Percentiles rank a stretch among this genome's conserved stretches.
phyloP scores from a whole-genome alignment of 768 basidiomycete genomes.

The Phallus indusiatus region DNA sequence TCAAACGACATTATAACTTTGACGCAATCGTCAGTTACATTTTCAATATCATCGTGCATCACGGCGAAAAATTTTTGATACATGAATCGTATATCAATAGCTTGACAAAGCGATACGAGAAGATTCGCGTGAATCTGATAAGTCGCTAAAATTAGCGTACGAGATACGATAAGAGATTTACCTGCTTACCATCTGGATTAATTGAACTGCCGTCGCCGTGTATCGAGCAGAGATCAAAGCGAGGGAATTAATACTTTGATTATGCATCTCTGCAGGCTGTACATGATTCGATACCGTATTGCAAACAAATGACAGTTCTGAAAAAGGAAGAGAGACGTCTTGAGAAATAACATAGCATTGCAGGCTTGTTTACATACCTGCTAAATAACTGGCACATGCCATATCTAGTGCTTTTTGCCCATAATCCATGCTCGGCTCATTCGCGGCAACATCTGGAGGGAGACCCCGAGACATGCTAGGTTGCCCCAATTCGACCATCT shows the following conservation, averaged over 20 bases:
- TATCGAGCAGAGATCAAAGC: slow-evolving; percentile 21
- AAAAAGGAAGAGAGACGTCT: background rate
- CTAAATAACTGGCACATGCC: slow-evolving; percentile 16
- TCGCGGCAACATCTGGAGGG: slow-evolving; percentile 12
- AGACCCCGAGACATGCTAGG: slow-evolving; percentile 22
- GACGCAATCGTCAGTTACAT: background rate
- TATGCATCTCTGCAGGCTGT: slow-evolving; percentile 21
- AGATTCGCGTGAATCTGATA: slow-evolving; percentile 17
- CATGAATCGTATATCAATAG: slow-evolving; percentile 21
- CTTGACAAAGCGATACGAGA: slow-evolving; percentile 19
- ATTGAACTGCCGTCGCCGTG: slow-evolving; percentile 19
- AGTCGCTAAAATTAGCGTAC: background rate
- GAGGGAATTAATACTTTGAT: slow-evolving; percentile 22
- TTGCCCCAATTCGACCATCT: slow-evolving; percentile 21
- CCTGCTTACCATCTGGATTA: slow-evolving; percentile 15
- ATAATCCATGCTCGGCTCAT: slow-evolving; percentile 16
- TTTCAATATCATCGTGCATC: background rate
- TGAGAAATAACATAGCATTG: background rate
- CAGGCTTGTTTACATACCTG: slow-evolving; percentile 9
- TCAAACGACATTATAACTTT: background rate
- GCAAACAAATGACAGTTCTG: slow-evolving; percentile 18
- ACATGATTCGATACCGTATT: slow-evolving; percentile 20
- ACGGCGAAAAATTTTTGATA: background rate
- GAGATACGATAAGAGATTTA: no score
- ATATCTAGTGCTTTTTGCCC: slow-evolving; percentile 22